These are phyloP conservation scores for Alternaria tenuissima DNA, from an alignment of 2,329 filamentous ascomycete genomes.

Conservation along the genomic window DNA sequence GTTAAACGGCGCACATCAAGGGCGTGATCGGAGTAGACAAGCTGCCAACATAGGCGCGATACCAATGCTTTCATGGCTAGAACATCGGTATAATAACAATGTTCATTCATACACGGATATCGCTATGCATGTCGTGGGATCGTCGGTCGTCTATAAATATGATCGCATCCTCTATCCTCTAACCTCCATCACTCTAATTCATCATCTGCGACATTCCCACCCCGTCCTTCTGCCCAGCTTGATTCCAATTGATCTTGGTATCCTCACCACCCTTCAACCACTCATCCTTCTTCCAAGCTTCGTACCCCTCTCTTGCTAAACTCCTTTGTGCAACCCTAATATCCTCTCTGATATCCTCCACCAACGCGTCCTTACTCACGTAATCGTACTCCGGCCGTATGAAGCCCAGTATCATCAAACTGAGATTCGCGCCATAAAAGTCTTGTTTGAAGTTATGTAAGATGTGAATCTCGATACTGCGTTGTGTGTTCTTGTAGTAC, in stretches of 20 bases:
- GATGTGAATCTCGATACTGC: slow-evolving; percentile 89
- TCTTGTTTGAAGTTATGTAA: slow-evolving; percentile 78
- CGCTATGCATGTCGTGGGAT: neutral
- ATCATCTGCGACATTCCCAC: slow-evolving; percentile 23
- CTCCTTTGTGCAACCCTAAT: slow-evolving; percentile 82
- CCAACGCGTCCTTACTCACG: slow-evolving; percentile 78
- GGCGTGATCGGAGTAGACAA: neutral
- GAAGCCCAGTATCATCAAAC: slow-evolving; percentile 82
- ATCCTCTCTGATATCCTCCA: slow-evolving; percentile 88
- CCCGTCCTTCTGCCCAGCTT: slow-evolving; percentile 18
- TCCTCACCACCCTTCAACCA: slow-evolving; percentile 43
- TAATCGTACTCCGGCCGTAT: slow-evolving; percentile 93
- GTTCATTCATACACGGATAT: neutral
- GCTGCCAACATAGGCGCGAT: neutral
- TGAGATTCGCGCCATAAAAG: slow-evolving; percentile 85
- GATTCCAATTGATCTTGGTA: slow-evolving; percentile 7
- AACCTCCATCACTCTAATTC: slow-evolving; percentile 1
- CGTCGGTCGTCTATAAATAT: neutral
- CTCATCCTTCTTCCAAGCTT: slow-evolving; percentile 57
- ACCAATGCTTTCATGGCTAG: neutral
- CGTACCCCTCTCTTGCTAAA: slow-evolving; percentile 71
- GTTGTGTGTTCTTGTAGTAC: slow-evolving; percentile 90
- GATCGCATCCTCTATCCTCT: neutral
- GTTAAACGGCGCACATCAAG: neutral
- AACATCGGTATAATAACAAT: slow-evolving; percentile 1